Percentiles rank a stretch among this genome's conserved stretches.
These are phyloP conservation scores for Kregervanrija delftensis DNA, from an alignment of 805 yeast genomes.

Conservation along the genomic window DNA sequence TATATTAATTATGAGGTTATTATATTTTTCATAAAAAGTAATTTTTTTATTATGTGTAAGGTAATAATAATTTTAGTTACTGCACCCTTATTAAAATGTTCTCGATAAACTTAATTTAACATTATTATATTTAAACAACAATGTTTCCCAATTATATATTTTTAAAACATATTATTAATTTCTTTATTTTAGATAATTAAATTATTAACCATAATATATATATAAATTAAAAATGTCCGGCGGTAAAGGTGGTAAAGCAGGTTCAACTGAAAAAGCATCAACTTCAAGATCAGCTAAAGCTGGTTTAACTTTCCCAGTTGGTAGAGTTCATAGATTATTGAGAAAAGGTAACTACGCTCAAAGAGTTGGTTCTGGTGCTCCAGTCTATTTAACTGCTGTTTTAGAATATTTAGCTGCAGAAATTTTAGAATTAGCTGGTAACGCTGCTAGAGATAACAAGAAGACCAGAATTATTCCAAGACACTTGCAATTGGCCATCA, in stretches of 20 bases:
- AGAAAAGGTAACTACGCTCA: slow-evolving; percentile 98
- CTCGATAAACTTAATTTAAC: too few species aligned
- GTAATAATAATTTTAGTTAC: too few species aligned
- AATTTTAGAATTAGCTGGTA: slow-evolving; percentile 96
- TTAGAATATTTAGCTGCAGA: slow-evolving; percentile 97
- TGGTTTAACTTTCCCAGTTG: slow-evolving; percentile 98
- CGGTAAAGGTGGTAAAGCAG: slow-evolving; percentile 91
- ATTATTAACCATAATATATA: neutral
- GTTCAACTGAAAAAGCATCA: slow-evolving; percentile 89
- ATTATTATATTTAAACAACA: neutral
- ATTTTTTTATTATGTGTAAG: too few species aligned
- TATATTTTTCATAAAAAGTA: too few species aligned
- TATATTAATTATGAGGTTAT: too few species aligned
- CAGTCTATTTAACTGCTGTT: slow-evolving; percentile 95
- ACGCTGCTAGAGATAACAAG: slow-evolving; percentile 98
- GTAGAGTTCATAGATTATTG: slow-evolving; percentile 95
- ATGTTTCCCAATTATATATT: neutral
- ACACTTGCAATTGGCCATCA: slow-evolving; percentile 96
- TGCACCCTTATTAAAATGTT: too few species aligned
- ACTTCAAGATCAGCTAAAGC: slow-evolving; percentile 98
- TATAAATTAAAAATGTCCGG: slow-evolving; percentile 39
- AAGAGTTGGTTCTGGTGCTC: slow-evolving; percentile 99
- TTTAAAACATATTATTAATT: neutral
- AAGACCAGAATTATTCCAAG: slow-evolving; percentile 98
- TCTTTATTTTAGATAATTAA: neutral